Base-by-base conservation (phyloP, 805 yeast species). In the Saturnispora kantuleensis region DNA sequence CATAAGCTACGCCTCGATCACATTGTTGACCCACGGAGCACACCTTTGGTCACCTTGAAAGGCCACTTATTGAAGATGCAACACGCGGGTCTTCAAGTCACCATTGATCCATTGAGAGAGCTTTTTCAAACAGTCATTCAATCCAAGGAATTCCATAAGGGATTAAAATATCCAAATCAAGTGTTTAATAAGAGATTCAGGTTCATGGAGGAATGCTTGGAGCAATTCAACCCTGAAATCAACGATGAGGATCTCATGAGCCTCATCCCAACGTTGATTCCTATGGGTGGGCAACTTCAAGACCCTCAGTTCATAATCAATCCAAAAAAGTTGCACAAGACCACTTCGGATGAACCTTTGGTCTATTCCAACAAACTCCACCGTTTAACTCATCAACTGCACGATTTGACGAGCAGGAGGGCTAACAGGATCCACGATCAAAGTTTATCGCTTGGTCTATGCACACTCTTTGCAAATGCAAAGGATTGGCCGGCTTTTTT, bases 61-160 rank as follows among this genome's bases (percentile, higher is more conserved):
- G 18, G 50, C 28, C 62, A 59, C 47, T 49, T 55, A n/a, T 44
- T 51, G 31, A 45, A 55, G n/a, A 60, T 58, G 57, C 58, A 55
- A 45, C 55, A 57, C 10, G 52, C 52, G 38, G 66, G 66, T 0
- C 36, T 53, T 10, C 52, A 55, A 4, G 44, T 63, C 12, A 47
- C 56, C 3, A 37, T 51, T 2, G 41, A 51, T 10, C 56, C 56
- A 5, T 35, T 63, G 7, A 48, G 48, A 26, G 37, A 51, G 11
- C 54, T 47, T 28, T 44, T 57, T 18, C 53, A 53, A 37, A 39
- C 54, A 1, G 46, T 55, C 1, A 39, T 59, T 7, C 63, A 59
- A 40, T 62, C 67, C 5, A 38, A 51, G 5, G 64, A 61, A 48
- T 52, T 62, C 38, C 55, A 57, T 43, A 33, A 35, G 10, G 45